These are phyloP conservation scores for Leccinum boreale DNA, from an alignment of 768 basidiomycete genomes.

Conservation along the genomic window DNA sequence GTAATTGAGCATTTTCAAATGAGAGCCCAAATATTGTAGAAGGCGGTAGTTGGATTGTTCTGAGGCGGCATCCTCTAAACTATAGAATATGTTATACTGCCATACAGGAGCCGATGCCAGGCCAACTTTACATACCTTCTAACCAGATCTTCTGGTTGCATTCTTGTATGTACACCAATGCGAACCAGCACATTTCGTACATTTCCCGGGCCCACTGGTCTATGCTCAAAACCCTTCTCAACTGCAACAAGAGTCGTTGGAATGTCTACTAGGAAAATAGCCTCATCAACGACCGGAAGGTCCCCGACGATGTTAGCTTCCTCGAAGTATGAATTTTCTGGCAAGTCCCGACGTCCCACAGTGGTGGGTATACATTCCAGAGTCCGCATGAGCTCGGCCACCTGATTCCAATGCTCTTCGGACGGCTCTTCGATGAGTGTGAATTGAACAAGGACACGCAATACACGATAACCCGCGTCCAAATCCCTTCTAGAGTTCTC, in stretches of 20 bases:
- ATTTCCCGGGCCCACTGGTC: background rate
- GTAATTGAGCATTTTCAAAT: conserved; percentile 34
- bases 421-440: conserved; percentile 66
- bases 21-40: conserved; percentile 50
- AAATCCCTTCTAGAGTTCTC: conserved; percentile 15
- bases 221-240: background rate
- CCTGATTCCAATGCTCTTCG: conserved; percentile 46
- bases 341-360: conserved; percentile 57
- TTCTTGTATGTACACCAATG: conserved; percentile 36
- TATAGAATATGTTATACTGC: background rate
- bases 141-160: conserved; percentile 10
- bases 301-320: conserved; percentile 73
- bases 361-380: conserved; percentile 72
- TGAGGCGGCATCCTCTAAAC: conserved; percentile 9
- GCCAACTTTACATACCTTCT: conserved; percentile 36
- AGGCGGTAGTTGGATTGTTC: conserved; percentile 14
- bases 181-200: conserved; percentile 1
- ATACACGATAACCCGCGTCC: conserved; percentile 55
- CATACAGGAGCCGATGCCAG: conserved; percentile 34
- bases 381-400: conserved; percentile 46
- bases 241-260: background rate
- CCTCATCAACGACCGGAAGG: conserved; percentile 8
- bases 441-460: conserved; percentile 60
- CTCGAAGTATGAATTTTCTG: conserved; percentile 74
- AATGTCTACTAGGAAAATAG: background rate